Conservation (phyloP, 768 basidiomycete species). For the Astraeus odoratus region DNA sequence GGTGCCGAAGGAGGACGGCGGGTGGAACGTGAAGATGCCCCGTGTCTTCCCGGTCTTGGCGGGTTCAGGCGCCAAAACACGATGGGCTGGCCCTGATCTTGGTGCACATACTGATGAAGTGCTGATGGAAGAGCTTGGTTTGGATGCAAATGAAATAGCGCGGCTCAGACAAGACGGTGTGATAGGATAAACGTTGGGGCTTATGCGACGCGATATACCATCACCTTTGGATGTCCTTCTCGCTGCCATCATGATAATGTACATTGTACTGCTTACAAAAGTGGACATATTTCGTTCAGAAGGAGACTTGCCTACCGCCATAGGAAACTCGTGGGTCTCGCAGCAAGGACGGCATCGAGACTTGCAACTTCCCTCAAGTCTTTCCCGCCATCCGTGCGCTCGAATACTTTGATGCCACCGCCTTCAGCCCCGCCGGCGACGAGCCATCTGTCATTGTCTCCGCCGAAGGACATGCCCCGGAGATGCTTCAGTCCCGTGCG, state of each 20-base stretch:
- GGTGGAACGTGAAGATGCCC: constrained; percentile 65
- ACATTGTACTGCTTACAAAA: too few relatives aligned
- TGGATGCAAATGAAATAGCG: constrained; percentile 31
- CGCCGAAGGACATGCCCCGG: constrained; percentile 63
- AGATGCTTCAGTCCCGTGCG: constrained; percentile 64
- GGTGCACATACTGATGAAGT: constrained; percentile 52
- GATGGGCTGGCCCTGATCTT: constrained; percentile 66
- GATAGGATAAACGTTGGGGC: constrained; percentile 27
- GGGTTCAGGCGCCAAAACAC: constrained; percentile 49
- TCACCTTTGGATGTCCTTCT: too few relatives aligned
- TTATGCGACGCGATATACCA: too few relatives aligned
- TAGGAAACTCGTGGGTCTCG: constrained; percentile 33
- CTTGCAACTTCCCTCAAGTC: constrained; percentile 46
- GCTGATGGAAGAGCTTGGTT: constrained; percentile 36
- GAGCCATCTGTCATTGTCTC: constrained; percentile 53
- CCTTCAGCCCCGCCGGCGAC: constrained; percentile 58
- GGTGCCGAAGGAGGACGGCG: constrained; percentile 34
- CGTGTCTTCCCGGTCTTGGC: constrained; percentile 58
- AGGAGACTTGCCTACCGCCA: constrained; percentile 25
- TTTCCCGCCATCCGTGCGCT: constrained; percentile 54
- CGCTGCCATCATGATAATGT: too few relatives aligned
- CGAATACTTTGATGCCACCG: constrained; percentile 65
- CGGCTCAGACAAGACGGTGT: constrained; percentile 35
- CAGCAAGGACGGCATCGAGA: constrained; percentile 29
- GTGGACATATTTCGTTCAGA: background rate